These are phyloP conservation scores for Aquilaria yunnanensis DNA, from an alignment of 345 rosid genomes.

Conservation along the genomic window DNA sequence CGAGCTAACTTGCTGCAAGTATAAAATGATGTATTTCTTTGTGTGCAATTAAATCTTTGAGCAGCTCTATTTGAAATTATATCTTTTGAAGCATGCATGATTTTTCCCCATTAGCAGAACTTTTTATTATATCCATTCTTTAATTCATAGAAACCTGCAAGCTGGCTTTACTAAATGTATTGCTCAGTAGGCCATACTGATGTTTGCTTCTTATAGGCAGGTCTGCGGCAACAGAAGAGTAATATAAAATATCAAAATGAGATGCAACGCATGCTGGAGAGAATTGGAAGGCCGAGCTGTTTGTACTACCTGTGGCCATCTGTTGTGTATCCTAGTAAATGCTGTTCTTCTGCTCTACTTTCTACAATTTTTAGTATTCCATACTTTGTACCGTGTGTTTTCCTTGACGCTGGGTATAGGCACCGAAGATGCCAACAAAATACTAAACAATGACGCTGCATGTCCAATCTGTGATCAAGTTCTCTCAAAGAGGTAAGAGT, in stretches of 20 bases:
- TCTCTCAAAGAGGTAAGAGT: constrained; percentile 78
- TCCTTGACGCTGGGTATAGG: constrained; percentile 56
- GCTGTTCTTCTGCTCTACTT: constrained; percentile 7
- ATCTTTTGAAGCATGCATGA: too few species aligned
- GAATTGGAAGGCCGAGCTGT: constrained; percentile 91
- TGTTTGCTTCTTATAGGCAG: constrained; percentile 8
- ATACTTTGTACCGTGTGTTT: background rate
- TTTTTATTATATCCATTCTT: too few species aligned
- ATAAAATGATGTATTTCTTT: too few species aligned
- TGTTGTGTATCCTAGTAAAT: constrained; percentile 62
- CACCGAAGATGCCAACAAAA: constrained; percentile 87
- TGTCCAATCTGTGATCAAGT: constrained; percentile 96
- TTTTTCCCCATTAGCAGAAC: too few species aligned
- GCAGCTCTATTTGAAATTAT: too few species aligned
- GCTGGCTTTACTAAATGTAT: too few species aligned
- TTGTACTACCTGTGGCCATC: constrained; percentile 86
- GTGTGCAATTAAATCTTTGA: too few species aligned
- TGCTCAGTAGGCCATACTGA: background rate
- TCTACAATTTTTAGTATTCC: background rate
- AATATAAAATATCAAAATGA: constrained; percentile 48
- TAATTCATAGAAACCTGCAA: too few species aligned
- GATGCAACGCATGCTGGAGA: constrained; percentile 97
- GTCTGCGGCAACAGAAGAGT: constrained; percentile 13
- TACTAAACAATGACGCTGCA: constrained; percentile 78
- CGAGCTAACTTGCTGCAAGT: too few species aligned